Evolutionary conservation across 176 grass and related monocot species (phyloP).

Genomic region (Raddia guianensis): DNA sequence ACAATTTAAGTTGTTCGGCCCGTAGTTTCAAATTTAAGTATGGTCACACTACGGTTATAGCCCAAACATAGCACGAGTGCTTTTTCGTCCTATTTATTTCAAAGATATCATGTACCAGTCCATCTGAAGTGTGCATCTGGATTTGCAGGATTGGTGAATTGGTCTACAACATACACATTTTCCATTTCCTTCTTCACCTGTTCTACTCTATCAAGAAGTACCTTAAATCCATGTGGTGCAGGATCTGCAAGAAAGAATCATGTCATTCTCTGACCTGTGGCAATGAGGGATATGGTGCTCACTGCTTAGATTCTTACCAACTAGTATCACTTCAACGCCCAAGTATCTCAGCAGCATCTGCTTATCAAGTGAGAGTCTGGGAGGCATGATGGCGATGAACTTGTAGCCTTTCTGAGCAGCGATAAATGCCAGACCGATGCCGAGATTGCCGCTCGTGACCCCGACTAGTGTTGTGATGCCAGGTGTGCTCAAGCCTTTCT

Average conservation of each 20-base stretch:
- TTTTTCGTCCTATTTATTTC: constrained; percentile 2
- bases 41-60: neutral
- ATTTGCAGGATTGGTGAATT: constrained; percentile 75
- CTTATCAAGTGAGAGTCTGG: constrained; percentile 70
- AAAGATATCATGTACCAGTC: constrained; percentile 56
- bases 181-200: constrained; percentile 60
- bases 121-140: constrained; percentile 75
- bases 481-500: constrained; percentile 76
- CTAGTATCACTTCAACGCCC: constrained; percentile 70
- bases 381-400: constrained; percentile 69
- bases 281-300: neutral
- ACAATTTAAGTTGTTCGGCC: neutral
- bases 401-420: constrained; percentile 79
- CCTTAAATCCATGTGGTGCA: constrained; percentile 61
- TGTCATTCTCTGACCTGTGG: constrained; percentile 8
- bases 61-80: neutral
- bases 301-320: constrained; percentile 47
- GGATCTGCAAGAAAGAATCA: constrained; percentile 58
- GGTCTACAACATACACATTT: constrained; percentile 68
- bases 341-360: constrained; percentile 69
- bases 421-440: constrained; percentile 62
- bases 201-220: constrained; percentile 59
- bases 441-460: constrained; percentile 72
- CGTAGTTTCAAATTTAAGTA: neutral
- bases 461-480: constrained; percentile 64